Conservation (phyloP, 202 grass and related monocot genomes). For the Tripidium arundinaceum region DNA sequence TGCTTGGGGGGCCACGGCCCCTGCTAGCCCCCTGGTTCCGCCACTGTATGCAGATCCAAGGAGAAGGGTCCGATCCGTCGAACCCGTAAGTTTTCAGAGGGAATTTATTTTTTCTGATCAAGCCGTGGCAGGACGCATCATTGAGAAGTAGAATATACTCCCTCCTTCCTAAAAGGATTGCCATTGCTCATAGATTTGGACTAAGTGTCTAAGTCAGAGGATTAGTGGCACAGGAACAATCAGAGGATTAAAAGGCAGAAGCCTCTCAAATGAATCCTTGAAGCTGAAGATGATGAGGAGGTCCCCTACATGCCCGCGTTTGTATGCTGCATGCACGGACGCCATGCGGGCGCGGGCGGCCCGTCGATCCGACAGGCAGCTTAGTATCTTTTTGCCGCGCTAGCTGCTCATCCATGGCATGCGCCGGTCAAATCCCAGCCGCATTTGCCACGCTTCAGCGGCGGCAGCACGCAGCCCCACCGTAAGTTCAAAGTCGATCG, state of each 20-base stretch:
- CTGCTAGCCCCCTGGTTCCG: too few relatives aligned
- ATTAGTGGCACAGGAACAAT: too few relatives aligned
- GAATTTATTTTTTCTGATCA: slow-evolving; percentile 27
- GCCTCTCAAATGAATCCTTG: not conserved
- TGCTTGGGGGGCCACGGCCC: too few relatives aligned
- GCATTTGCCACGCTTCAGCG: slow-evolving; percentile 8
- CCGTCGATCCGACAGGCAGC: not conserved
- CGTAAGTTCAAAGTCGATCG: not conserved
- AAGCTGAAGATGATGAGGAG: not conserved
- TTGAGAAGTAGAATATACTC: not conserved
- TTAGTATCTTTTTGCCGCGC: not conserved
- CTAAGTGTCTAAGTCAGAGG: not conserved
- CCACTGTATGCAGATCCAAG: slow-evolving; percentile 22
- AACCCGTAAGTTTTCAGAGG: not conserved
- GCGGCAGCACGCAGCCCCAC: not conserved
- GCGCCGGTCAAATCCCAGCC: slow-evolving; percentile 38
- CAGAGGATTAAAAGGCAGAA: too few relatives aligned
- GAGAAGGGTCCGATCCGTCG: not conserved
- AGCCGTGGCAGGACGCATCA: not conserved
- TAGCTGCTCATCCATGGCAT: slow-evolving; percentile 13
- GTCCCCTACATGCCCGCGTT: too few relatives aligned
- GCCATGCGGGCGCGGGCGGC: slow-evolving; percentile 3
- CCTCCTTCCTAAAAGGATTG: not conserved
- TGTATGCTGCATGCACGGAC: not conserved
- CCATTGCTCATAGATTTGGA: not conserved